phyloP scores from a whole-genome alignment of 352 stramenopile species.

The Lagenidium giganteum region DNA sequence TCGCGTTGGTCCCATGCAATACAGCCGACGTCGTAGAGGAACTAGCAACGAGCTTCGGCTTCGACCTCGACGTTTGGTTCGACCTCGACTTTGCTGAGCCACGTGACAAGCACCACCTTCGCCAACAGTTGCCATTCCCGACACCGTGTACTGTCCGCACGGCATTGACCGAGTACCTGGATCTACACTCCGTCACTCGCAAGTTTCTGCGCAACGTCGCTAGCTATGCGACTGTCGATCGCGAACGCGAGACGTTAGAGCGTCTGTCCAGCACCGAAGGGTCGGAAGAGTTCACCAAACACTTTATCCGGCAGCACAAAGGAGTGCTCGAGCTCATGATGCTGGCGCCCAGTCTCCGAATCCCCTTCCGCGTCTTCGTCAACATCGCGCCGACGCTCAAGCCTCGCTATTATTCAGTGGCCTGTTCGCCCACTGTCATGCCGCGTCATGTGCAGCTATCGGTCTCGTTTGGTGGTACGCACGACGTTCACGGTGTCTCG shows the following conservation, averaged over 20 bases:
- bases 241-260: constrained; percentile 39
- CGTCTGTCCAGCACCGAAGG: constrained; percentile 57
- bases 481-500: constrained; percentile 20
- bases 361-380: constrained; percentile 72
- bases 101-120: constrained; percentile 2
- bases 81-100: constrained; percentile 32
- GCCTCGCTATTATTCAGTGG: constrained; percentile 93
- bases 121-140: constrained; percentile 76
- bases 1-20: constrained; percentile 83
- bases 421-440: constrained; percentile 73
- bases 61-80: constrained; percentile 83
- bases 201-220: constrained; percentile 47
- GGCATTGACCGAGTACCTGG: constrained; percentile 87
- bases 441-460: constrained; percentile 84
- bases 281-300: constrained; percentile 70
- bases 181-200: constrained; percentile 75
- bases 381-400: constrained; percentile 82
- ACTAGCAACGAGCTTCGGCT: constrained; percentile 62
- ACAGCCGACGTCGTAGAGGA: constrained; percentile 44
- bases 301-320: constrained; percentile 67
- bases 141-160: constrained; percentile 87
- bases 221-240: constrained; percentile 31
- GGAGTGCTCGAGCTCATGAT: constrained; percentile 79
- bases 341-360: constrained; percentile 35
- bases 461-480: constrained; percentile 75